Evolutionary conservation across 768 basidiomycete genomes (phyloP).

Genomic region (Tricholoma matsutake): DNA sequence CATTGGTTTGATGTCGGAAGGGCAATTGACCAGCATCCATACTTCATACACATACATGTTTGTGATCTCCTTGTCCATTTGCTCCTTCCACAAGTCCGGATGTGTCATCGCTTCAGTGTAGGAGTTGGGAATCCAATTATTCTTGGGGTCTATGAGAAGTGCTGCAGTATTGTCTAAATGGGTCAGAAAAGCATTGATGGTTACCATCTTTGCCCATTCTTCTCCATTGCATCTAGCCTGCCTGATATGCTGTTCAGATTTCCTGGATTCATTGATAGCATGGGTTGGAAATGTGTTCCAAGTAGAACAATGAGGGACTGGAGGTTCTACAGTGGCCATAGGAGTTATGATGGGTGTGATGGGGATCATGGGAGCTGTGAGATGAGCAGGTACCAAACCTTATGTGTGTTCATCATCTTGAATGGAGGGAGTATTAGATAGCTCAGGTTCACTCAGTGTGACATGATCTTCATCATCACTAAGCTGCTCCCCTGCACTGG

Average conservation of each 20-base stretch:
- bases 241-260: neutral
- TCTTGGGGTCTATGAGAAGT: too few species aligned
- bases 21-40: slow-evolving; percentile 10
- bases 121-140: too few species aligned
- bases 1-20: too few species aligned
- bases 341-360: neutral
- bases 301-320: neutral
- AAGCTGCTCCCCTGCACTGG: neutral
- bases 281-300: neutral
- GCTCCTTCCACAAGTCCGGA: too few species aligned
- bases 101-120: too few species aligned
- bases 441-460: too few species aligned
- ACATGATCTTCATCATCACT: too few species aligned
- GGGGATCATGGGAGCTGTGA: neutral
- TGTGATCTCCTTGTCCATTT: too few species aligned
- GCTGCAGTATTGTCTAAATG: too few species aligned
- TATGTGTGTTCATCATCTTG: neutral
- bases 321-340: neutral
- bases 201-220: neutral
- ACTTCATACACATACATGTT: neutral
- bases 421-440: neutral
- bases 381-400: neutral
- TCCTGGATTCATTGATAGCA: neutral
- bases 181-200: too few species aligned
- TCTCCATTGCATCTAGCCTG: neutral